Evolutionary conservation across 2,329 filamentous ascomycete genomes (phyloP), one percentile per base, ranked within the genome.

Genomic region (Cryphonectria carpinicola): DNA sequence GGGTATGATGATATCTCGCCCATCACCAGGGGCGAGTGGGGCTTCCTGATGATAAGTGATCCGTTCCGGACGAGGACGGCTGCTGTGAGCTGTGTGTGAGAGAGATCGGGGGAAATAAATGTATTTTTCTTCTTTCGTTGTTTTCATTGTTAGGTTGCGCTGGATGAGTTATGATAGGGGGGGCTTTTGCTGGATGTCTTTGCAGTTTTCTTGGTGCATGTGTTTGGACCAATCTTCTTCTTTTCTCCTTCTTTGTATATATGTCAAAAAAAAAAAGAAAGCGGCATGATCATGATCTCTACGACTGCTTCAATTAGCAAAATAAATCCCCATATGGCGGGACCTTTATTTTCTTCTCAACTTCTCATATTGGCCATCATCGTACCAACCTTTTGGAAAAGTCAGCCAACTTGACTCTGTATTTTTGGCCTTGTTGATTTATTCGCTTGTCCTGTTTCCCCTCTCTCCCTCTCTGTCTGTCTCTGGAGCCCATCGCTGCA

Each of bases 1-100:
- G 84, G 81, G 10, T 88, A 87, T 73, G 88, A 89, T 28, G 89
- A 91, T 75, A 87, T 90, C 69, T 89, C 87, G 65, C 89, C 89
- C 7, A 84, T 87, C 35, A 90, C 89, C 11, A 82, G 86, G 56
- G 87, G 87, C 6, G 89, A 90, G 78, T 91, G 89, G 89, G 86
- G 87, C 0, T 88, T 88, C 75, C 77, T 91, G 74, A 87, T 89
- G 80, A 81, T 83, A 56, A 84, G 85, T 3, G 81, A 83, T 39
- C 81, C 79, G 37, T 83, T 83, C 73, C 81, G 79, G 61, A 79
- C 79, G 22, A 82, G 81, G 74, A 87, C 80, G 56, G 87, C 81
- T 3, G 82, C 82, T 4, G 84, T 90, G 22, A 68, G 46, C 46
- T 68, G 66, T 41, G 66, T 68, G 13, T 68, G 32, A 32, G 32